Base-by-base conservation (phyloP, 2,329 filamentous ascomycete species). In the Aspergillus proliferans region DNA sequence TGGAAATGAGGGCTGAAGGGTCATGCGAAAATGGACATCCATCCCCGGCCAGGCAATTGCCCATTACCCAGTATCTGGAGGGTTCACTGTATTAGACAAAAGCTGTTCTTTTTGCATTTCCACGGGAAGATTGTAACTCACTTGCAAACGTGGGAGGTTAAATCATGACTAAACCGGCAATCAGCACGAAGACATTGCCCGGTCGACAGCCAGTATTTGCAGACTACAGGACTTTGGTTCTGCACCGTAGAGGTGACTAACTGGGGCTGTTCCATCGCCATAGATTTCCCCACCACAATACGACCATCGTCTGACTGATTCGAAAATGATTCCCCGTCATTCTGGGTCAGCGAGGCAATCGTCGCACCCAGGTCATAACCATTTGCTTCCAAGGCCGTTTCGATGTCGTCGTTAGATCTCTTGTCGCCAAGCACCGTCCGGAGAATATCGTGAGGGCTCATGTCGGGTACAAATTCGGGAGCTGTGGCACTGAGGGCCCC, bases 11-110 rank as follows among this genome's bases (percentile, higher is more conserved):
- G 57, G 89, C 82, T 1, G 90, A 83, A 2, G 93, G 93, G 60
- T 98, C 93, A 69, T 98, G 93, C 12, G 92, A 97, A 73, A 98
- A 98, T 51, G 95, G 88, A 69, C 93, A 98, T 3, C 89, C 91
- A 49, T 90, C 86, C 33, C 93, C 92, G 18, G 93, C 93, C 30
- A 98, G 79, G 66, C 93, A 98, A 62, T 92, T 96, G 1, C 93
- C 93, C 73, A 89, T 89, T 47, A 98, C 80, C 88, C 91, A 98
- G 68, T 97, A 97, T 67, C 88, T 93, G 61, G 41, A 54, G 18
- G 50, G 43, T 46, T 53, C 68, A 53, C 56, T 71, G 64, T 26
- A 41, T 47, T 24, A 34, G 26, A 30, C 46, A 24, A 48, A 45
- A 41, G 30, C 7, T 15, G 18, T 10, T 5, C 12, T 19, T 24